Evolutionary conservation across 495 filamentous ascomycete species (phyloP), one percentile per base, ranked within the genome.

Genomic region (Geopyxis carbonaria): DNA sequence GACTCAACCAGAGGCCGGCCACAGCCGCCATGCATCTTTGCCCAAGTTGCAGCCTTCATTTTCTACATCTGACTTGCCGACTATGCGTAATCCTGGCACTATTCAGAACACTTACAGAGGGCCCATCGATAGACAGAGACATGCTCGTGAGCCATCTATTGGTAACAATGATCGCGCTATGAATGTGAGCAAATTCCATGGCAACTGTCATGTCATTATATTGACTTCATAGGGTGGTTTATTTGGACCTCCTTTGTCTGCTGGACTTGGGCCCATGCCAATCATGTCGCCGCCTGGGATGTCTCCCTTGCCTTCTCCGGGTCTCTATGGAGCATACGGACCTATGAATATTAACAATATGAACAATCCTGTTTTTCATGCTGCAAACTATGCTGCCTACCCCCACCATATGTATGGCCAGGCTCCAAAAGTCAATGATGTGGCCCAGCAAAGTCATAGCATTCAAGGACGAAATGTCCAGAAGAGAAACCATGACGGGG

Each of bases 21-120:
- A 37, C 16, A 41, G 14, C 38, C 38, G 38, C 18, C 54, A 57
- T 24, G 41, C 29, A 9, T 22, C 15, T 8, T 52, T 57, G 43
- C 77, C 66, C 44, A 86, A 73, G 63, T 58, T 91, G 24, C 78
- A 85, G 58, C 74, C 79, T 2, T 93, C 87, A 2, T 94, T 81
- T 59, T 94, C 89, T 2, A 76, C 84, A 15, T 80, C 76, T 55
- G 89, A 94, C 50, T 62, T 94, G 3, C 80, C 87, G n/a, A 92
- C 85, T 1, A 63, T 83, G 46, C 89, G 85, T 65, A 73, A 37
- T 31, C 19, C 34, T 22, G 38, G 43, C 21, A 47, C 27, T 36
- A 29, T 45, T 9, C 50, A 52, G 19, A 39, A 28, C 36, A 15
- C 9, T 43, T 52, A 38, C 24, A 53, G 51, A 33, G 43, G 50